Base-by-base conservation (phyloP, 805 yeast genomes). In the Debaryomyces hansenii region DNA sequence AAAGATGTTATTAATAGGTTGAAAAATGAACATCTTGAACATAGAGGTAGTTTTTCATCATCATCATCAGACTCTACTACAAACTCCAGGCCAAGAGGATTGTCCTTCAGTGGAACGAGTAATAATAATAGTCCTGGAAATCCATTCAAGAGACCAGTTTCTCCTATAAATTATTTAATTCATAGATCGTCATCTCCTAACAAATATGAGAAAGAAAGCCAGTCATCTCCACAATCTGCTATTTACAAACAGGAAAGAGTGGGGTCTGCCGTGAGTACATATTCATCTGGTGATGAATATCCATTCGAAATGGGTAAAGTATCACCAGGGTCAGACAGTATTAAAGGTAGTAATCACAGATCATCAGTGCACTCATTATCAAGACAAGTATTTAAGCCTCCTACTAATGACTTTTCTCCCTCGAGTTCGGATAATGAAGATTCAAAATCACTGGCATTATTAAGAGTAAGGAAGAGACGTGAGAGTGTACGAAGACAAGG, bases 1-100 rank as follows among this genome's bases (percentile, higher is more conserved):
- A 90, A 89, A 59, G 97, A 91, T 66, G 91, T 87, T 11, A 90
- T 94, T 52, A 87, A 88, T 58, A 73, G 96, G 51, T 77, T 94
- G 60, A 87, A 90, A 58, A 84, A 77, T 27, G 98, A 92, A 62
- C 96, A 89, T 63, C 54, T 84, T 52, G 88, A 83, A 52, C 83
- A 80, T 54, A 72, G 67, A 50, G 72, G 67, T 45, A 76, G 81
- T 41, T 63, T 72, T 38, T 74, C 84, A 6, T 66, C 78, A 1
- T 72, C 83, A 0, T 72, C 81, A 2, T 74, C 80, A 4, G 81
- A 74, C 7, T 66, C 74, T 0, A 61, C 71, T 1, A 68, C 77
- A 2, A 48, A 57, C 10, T 51, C 63, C 9, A 58, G 77, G 46
- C 66, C 75, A 35, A 62, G 64, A 61, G 74, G 66, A 40, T 63